phyloP scores from a whole-genome alignment of 2,329 filamentous ascomycete species.

The Davidsoniella eucalypti region DNA sequence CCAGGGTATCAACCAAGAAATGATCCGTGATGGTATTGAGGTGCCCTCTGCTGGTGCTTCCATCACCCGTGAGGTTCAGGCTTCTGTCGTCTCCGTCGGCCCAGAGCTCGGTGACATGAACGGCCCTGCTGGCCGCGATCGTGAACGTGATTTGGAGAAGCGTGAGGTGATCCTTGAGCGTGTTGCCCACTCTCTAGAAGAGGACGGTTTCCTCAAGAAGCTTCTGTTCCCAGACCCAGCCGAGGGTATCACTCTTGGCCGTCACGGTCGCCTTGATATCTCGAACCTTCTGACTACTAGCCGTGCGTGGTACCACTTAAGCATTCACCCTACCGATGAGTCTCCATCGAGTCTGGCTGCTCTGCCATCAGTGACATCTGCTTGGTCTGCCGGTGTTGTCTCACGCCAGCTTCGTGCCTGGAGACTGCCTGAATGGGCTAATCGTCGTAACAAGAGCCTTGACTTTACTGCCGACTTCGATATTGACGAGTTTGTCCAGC shows the following conservation, averaged over 20 bases:
- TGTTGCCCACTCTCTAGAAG: conserved; percentile 63
- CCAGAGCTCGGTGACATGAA: conserved; percentile 63
- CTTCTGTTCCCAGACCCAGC: conserved; percentile 64
- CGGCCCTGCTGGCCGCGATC: conserved; percentile 50
- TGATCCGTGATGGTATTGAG: conserved; percentile 89
- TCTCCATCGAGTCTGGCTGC: conserved; percentile 58
- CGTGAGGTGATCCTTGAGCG: conserved; percentile 75
- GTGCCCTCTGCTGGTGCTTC: conserved; percentile 59
- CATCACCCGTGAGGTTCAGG: conserved; percentile 73
- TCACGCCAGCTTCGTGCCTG: conserved; percentile 86
- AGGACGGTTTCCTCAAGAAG: conserved; percentile 66
- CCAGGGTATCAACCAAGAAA: conserved; percentile 88
- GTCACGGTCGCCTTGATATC: conserved; percentile 63
- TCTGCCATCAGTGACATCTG: conserved; percentile 54
- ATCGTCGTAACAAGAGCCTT: conserved; percentile 73
- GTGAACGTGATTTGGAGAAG: conserved; percentile 65
- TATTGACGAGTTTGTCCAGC: conserved; percentile 71
- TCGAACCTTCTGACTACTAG: conserved; percentile 60
- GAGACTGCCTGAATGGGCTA: conserved; percentile 92
- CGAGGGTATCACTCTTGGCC: conserved; percentile 67
- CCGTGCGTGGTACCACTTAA: conserved; percentile 88
- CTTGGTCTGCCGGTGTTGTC: conserved; percentile 85
- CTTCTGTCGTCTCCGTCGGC: conserved; percentile 59
- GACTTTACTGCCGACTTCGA: conserved; percentile 98
- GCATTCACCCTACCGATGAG: conserved; percentile 81